Percentiles rank a stretch among this genome's conserved stretches.
Conservation (phyloP, 1,139 yeast genomes). For the Sugiyamaella castrensis region DNA sequence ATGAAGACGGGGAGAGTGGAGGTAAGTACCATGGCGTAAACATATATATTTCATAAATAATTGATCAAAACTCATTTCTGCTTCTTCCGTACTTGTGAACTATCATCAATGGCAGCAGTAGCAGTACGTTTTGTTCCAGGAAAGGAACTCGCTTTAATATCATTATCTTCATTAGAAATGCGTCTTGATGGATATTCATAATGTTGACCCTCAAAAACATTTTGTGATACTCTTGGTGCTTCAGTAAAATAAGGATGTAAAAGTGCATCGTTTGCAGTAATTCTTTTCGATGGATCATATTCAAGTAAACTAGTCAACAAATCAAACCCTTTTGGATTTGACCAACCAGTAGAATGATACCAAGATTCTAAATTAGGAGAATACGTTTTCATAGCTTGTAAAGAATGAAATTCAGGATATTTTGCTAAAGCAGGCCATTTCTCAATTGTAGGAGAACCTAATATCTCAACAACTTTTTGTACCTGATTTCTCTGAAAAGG, state of each 20-base stretch:
- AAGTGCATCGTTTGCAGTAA: slow-evolving; percentile 73
- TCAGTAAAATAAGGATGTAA: slow-evolving; percentile 72
- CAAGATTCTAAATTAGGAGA: slow-evolving; percentile 73
- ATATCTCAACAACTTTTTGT: slow-evolving; percentile 80
- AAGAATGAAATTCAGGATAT: slow-evolving; percentile 79
- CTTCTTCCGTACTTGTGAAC: slow-evolving; percentile 24
- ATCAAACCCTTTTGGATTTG: slow-evolving; percentile 63
- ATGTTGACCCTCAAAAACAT: slow-evolving; percentile 41
- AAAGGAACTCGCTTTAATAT: slow-evolving; percentile 34
- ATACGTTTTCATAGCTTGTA: slow-evolving; percentile 61
- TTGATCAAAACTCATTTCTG: slow-evolving; percentile 18
- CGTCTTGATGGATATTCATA: slow-evolving; percentile 41
- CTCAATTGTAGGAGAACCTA: slow-evolving; percentile 77
- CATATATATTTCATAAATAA: too few species aligned
- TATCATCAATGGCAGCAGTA: slow-evolving; percentile 18
- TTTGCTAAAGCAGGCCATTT: slow-evolving; percentile 75
- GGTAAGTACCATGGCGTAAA: too few species aligned
- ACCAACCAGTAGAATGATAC: slow-evolving; percentile 80
- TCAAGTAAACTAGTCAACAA: slow-evolving; percentile 62
- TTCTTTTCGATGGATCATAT: slow-evolving; percentile 79
- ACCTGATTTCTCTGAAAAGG: slow-evolving; percentile 94
- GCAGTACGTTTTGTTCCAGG: slow-evolving; percentile 27
- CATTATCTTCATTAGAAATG: slow-evolving; percentile 41
- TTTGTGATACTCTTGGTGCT: slow-evolving; percentile 61
- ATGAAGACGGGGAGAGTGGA: too few species aligned